Conservation (phyloP, 768 basidiomycete species). For the Calocybe cyanea region DNA sequence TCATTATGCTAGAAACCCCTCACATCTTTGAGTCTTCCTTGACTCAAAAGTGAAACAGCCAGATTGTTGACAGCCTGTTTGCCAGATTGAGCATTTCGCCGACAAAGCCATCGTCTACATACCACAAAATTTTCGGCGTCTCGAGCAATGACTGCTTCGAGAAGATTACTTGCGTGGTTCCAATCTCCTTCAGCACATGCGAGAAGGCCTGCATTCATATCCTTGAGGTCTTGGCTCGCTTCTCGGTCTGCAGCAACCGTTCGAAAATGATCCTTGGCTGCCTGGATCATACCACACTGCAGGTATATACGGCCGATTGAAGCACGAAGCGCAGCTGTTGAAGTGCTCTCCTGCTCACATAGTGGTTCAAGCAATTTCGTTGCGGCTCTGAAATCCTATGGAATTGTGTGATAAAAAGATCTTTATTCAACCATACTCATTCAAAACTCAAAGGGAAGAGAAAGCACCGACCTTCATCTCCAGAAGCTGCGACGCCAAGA, state of each 20-base stretch:
- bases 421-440: not conserved
- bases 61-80: slow-evolving; percentile 61
- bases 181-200: slow-evolving; percentile 72
- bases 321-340: slow-evolving; percentile 59
- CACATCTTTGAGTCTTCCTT: slow-evolving; percentile 73
- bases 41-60: slow-evolving; percentile 64
- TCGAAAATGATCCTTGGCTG: slow-evolving; percentile 58
- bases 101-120: slow-evolving; percentile 14
- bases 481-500: slow-evolving; percentile 76
- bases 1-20: slow-evolving; percentile 6
- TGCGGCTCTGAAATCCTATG: slow-evolving; percentile 68
- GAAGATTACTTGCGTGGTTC: slow-evolving; percentile 42
- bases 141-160: slow-evolving; percentile 41
- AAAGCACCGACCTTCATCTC: slow-evolving; percentile 67
- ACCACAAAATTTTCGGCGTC: slow-evolving; percentile 63
- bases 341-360: slow-evolving; percentile 36
- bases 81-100: not conserved
- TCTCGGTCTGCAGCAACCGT: slow-evolving; percentile 40
- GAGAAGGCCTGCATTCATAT: slow-evolving; percentile 65
- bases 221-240: slow-evolving; percentile 41
- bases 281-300: slow-evolving; percentile 61
- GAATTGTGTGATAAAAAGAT: not conserved
- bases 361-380: slow-evolving; percentile 65
- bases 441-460: not conserved
- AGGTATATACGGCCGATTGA: slow-evolving; percentile 73